Evolutionary conservation across 192 early-diverging fungal species (phyloP), one percentile per base, ranked within the genome.

Genomic region (Backusella australiensis): DNA sequence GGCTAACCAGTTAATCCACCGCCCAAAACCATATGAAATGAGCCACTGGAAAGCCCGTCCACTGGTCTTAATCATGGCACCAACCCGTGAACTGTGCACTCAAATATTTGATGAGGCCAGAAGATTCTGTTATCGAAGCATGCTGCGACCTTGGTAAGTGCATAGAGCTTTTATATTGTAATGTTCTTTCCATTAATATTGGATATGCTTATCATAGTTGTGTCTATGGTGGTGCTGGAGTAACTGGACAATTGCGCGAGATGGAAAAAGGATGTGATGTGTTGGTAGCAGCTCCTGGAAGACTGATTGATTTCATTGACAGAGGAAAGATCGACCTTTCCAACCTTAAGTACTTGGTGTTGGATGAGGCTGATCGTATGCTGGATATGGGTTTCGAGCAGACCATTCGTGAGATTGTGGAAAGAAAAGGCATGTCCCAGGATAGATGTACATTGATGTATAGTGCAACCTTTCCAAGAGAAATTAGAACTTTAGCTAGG

Each of bases 301-400:
- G 98, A 38, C 71, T 99, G 14, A 89, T 90, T 32, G 94, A 95
- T 73, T 77, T 77, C 2, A 83, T 94, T 75, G 77, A 93, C 32
- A 53, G 83, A 41, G 89, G 85, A 67, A 77, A 81, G 8, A 72
- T 77, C 19, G 81, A 85, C 71, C 72, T 84, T 1, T 78, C 86
- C n/a, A 75, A 82, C 46, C 71, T 87, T 41, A 81, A 87, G 69
- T 87, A 87, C 34, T 85, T 98, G 70, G 90, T 99, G 44, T 85
- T 98, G 69, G 97, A 99, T 80, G 97, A 99, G 84, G 95, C 95
- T 29, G 97, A 99, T 79, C 88, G 93, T 79, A 85, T 99, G 75
- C 84, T 99, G 66, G 95, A 99, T 44, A 93, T 96, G 93, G 96
- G 96, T 14, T 98, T 98, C 81, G 92, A 93, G 76, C 85, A 87